Evolutionary conservation across 2,329 filamentous ascomycete species (phyloP), one percentile per base, ranked within the genome.

Genomic region (Periconia sp.): DNA sequence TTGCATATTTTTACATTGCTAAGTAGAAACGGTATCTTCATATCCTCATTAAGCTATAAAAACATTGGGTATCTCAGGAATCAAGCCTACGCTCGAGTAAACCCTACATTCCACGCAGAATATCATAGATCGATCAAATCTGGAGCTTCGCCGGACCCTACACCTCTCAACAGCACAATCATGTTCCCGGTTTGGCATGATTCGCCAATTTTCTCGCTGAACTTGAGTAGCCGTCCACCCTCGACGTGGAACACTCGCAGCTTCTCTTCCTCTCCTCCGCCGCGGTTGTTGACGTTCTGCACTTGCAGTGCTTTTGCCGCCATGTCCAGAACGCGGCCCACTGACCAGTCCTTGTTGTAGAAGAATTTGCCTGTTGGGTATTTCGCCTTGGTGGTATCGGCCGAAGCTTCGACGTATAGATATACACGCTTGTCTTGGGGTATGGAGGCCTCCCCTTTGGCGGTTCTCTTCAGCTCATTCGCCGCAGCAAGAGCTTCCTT

Each of bases 161-260:
- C 88, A 0, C 94, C 94, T 57, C 94, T 82, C 49, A 99, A 67
- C 65, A 99, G 71, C 20, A 97, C 92, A 59, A 99, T 85, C 11
- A 92, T 97, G 70, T 99, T 93, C 1, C 94, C 94, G 61, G 84
- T 92, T 59, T 85, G 84, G 54, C 95, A 79, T 27, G 81, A 81
- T 49, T 81, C 80, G 5, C 91, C 92, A 51, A 96, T 80, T 78
- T 93, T 92, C 74, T 97, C 92, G 20, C 83, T 86, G 66, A 95
- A 99, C 55, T 94, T 92, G 58, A 99, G 74, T 57, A 99, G 73
- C 53, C 91, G 80, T 0, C 94, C 94, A 0, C 89, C 90, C 70
- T 99, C 92, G 0, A 99, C 90, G 71, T 97, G 92, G 68, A 96
- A 99, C 0, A 99, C 86, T 9, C 94, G 79, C 60, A 99, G 72